Evolutionary conservation across 495 filamentous ascomycete genomes (phyloP).

Genomic region (Schizothecium vesticola): DNA sequence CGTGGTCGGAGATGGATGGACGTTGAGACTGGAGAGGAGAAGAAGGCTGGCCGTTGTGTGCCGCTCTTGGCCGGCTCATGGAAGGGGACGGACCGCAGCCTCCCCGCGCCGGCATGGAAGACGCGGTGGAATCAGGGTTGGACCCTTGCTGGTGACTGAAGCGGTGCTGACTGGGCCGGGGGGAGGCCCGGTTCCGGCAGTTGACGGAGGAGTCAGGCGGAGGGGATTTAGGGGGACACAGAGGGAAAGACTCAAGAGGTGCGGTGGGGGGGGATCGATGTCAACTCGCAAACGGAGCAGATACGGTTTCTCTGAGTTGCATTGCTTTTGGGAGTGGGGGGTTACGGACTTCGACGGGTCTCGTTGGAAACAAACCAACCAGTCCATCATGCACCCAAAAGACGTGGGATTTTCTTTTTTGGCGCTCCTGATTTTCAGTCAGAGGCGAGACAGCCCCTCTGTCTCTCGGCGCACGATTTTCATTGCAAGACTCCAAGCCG

Average conservation of each 20-base stretch:
- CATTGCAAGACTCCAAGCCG: background rate
- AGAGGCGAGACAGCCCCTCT: background rate
- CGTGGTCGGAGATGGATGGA: background rate
- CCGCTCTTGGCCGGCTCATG: conserved; percentile 1
- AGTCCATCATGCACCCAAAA: background rate
- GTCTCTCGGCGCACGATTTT: background rate
- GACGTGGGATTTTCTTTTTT: background rate
- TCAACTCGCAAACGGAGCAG: background rate
- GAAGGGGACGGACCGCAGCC: conserved; percentile 6
- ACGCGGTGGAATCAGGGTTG: background rate
- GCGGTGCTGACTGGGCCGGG: background rate
- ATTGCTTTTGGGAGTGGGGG: background rate
- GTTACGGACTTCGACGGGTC: background rate
- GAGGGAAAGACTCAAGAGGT: background rate
- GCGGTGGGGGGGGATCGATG: background rate
- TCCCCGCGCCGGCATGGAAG: background rate
- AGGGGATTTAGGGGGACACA: background rate
- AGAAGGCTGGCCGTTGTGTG: background rate
- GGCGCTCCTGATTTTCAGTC: background rate
- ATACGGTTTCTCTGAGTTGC: background rate
- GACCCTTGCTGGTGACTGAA: background rate
- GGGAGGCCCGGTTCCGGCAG: background rate
- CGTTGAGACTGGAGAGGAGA: background rate
- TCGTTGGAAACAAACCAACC: background rate
- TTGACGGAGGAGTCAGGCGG: background rate